These are phyloP conservation scores for Pseudogymnoascus sp. DNA, from an alignment of 2,329 filamentous ascomycete genomes.

Conservation along the genomic window DNA sequence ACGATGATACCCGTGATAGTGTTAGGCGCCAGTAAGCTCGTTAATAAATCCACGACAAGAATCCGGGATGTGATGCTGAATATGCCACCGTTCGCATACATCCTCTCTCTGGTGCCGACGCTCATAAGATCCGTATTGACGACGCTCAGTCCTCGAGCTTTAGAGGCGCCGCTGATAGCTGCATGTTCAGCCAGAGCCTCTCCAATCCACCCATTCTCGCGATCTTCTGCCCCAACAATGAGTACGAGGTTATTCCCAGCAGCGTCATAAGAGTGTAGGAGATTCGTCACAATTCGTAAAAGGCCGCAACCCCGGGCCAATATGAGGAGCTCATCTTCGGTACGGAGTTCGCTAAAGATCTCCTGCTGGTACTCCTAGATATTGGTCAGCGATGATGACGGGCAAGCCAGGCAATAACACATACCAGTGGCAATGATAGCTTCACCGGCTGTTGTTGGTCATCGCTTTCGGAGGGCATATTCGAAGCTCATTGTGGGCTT, in stretches of 20 bases:
- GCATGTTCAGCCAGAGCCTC: conserved; percentile 94
- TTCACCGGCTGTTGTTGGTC: conserved; percentile 60
- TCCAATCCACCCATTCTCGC: conserved; percentile 94
- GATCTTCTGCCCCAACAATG: conserved; percentile 79
- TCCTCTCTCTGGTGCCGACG: conserved; percentile 78
- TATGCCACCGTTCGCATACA: conserved; percentile 82
- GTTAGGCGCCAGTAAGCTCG: conserved; percentile 70
- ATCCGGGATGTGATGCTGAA: conserved; percentile 96
- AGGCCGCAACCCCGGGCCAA: conserved; percentile 87
- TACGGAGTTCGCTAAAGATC: conserved; percentile 81
- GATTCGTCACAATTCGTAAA: conserved; percentile 85
- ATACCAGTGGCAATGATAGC: conserved; percentile 67
- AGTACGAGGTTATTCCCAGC: conserved; percentile 89
- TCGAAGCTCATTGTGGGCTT: conserved; percentile 10
- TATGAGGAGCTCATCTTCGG: conserved; percentile 88
- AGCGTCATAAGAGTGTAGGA: conserved; percentile 93
- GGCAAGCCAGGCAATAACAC: conserved; percentile 12
- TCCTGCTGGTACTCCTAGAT: conserved; percentile 81
- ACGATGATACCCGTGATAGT: conserved; percentile 81
- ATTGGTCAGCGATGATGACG: conserved; percentile 12
- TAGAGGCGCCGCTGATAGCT: conserved; percentile 73
- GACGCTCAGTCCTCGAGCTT: conserved; percentile 75
- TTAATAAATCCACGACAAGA: conserved; percentile 84
- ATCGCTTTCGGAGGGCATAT: conserved; percentile 31
- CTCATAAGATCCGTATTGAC: conserved; percentile 94